Percentiles rank a stretch among this genome's conserved stretches.
phyloP scores from a whole-genome alignment of 768 basidiomycete genomes.

The Collybia sordida region DNA sequence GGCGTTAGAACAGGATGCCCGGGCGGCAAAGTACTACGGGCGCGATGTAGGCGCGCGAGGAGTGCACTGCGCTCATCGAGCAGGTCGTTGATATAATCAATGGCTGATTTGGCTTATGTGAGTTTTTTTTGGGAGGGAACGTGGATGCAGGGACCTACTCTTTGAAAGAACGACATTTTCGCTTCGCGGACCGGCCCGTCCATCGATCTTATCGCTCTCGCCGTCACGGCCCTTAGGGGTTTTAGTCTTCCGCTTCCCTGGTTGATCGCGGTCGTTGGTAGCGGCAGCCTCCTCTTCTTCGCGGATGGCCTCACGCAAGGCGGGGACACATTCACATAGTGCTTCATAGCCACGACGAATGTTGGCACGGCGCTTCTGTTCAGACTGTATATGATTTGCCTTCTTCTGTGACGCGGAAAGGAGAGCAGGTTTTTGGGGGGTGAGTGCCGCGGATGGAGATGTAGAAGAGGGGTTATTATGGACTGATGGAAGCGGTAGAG shows the following conservation, averaged over 20 bases:
- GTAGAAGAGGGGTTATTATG: slow-evolving; percentile 18
- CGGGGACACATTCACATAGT: slow-evolving; percentile 80
- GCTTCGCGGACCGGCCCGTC: slow-evolving; percentile 85
- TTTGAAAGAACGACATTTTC: slow-evolving; percentile 88
- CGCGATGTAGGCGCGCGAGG: slow-evolving; percentile 56
- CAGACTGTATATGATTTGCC: slow-evolving; percentile 90
- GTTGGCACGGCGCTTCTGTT: slow-evolving; percentile 92
- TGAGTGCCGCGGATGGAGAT: slow-evolving; percentile 11
- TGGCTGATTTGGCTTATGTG: slow-evolving; percentile 48
- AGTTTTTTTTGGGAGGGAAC: slow-evolving; percentile 1
- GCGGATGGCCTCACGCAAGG: slow-evolving; percentile 76
- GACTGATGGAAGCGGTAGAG: slow-evolving; percentile 11
- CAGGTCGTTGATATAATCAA: slow-evolving; percentile 78
- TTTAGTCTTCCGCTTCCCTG: slow-evolving; percentile 47
- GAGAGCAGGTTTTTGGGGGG: slow-evolving; percentile 42
- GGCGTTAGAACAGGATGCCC: slow-evolving; percentile 55
- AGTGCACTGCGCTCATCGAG: slow-evolving; percentile 59
- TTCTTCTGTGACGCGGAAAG: slow-evolving; percentile 87
- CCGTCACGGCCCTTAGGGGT: slow-evolving; percentile 40
- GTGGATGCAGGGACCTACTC: slow-evolving; percentile 52
- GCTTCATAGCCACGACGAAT: slow-evolving; percentile 89
- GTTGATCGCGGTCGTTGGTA: slow-evolving; percentile 20
- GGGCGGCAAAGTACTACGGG: slow-evolving; percentile 54
- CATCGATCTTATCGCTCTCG: slow-evolving; percentile 61
- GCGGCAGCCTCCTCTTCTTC: slow-evolving; percentile 63